Conservation (phyloP, 2,329 filamentous ascomycete species). For the Phyllosticta capitalensis region DNA sequence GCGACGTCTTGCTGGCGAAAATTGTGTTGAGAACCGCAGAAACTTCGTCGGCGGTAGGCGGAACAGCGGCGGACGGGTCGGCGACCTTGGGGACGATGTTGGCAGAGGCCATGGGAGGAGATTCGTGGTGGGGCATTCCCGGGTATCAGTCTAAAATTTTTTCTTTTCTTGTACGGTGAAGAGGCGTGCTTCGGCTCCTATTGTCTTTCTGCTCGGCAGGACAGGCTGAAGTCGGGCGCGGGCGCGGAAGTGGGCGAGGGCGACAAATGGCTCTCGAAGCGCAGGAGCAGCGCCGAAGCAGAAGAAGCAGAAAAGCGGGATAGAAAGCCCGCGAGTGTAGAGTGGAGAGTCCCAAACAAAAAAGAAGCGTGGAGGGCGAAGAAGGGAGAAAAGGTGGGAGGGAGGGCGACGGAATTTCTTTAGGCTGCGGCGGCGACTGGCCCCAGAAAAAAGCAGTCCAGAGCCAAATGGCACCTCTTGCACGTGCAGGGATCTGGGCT, state of each 20-base stretch:
- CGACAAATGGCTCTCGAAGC: not conserved
- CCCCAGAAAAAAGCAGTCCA: not conserved
- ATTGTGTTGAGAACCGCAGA: constrained; percentile 33
- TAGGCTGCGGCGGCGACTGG: not conserved
- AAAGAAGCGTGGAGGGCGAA: not conserved
- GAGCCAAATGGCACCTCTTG: not conserved
- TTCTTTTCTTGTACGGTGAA: not conserved
- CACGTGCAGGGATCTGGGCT: not conserved
- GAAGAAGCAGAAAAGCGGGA: not conserved
- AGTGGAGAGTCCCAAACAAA: not conserved
- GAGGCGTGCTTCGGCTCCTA: not conserved
- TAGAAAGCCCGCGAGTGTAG: not conserved
- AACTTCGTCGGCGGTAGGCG: constrained; percentile 39
- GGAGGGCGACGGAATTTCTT: not conserved
- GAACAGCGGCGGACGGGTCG: constrained; percentile 23
- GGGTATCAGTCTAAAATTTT: constrained; percentile 2
- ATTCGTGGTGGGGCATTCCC: constrained; percentile 42
- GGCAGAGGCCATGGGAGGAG: constrained; percentile 37
- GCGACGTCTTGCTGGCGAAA: constrained; percentile 43
- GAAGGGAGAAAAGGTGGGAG: not conserved
- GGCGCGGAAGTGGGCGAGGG: not conserved
- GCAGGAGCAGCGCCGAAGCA: not conserved
- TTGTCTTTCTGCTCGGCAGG: not conserved
- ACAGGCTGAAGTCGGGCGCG: not conserved
- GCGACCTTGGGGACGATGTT: constrained; percentile 38